Percentiles rank a stretch among this genome's conserved stretches.
Evolutionary conservation across 306 rosid genomes (phyloP).

Genomic region (Sechiopsis laciniata): DNA sequence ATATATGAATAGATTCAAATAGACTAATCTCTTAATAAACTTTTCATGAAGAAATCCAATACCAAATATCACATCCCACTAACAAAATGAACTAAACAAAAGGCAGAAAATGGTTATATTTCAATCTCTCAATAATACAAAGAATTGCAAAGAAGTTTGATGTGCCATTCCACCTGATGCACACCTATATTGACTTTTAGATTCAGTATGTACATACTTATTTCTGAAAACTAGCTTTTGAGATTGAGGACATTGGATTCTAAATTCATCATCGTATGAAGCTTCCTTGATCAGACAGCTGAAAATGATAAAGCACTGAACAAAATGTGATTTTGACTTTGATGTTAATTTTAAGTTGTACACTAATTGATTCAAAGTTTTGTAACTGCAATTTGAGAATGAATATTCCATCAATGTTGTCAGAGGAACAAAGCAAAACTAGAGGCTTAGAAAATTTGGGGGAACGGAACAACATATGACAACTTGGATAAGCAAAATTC

Average conservation of each 20-base stretch:
- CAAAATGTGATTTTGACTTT: neutral
- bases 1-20: neutral
- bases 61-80: conserved; percentile 5
- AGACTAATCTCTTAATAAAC: neutral
- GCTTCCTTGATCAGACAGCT: neutral
- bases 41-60: conserved; percentile 9
- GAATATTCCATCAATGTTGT: neutral
- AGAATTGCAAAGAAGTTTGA: neutral
- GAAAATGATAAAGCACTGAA: neutral
- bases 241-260: neutral
- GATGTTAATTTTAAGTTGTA: neutral
- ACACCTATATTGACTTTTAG: conserved; percentile 11
- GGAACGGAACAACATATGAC: too few relatives aligned
- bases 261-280: neutral
- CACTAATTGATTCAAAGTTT: neutral
- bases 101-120: neutral
- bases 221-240: neutral
- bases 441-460: too few relatives aligned
- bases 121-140: neutral
- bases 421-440: neutral
- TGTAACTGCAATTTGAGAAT: neutral
- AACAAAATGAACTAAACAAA: neutral
- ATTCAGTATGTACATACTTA: neutral
- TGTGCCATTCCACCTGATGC: conserved; percentile 22
- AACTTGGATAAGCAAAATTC: neutral